Conservation (phyloP, 495 filamentous ascomycete genomes). For the Aspergillus diversus region DNA sequence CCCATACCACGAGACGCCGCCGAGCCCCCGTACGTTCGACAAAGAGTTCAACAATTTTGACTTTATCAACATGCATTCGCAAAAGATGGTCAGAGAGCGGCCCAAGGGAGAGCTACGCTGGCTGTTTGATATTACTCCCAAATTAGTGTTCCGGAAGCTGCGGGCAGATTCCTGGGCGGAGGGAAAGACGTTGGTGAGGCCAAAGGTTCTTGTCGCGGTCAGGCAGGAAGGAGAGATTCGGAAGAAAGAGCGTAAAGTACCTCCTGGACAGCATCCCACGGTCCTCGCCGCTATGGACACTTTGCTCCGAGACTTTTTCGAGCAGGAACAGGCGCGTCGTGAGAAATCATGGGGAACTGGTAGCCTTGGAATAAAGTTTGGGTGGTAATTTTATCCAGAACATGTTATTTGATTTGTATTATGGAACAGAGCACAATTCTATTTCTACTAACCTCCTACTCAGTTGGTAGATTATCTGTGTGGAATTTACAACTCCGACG, state of each 20-base stretch:
- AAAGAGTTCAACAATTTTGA: conserved; percentile 6
- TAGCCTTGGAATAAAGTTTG: too few relatives aligned
- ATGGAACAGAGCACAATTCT: not conserved
- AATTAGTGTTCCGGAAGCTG: conserved; percentile 9
- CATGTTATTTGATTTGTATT: not conserved
- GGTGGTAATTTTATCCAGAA: not conserved
- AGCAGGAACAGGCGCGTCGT: too few relatives aligned
- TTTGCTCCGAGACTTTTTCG: too few relatives aligned
- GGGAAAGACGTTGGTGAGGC: conserved; percentile 4
- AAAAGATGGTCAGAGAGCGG: conserved; percentile 5
- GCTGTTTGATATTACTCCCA: conserved; percentile 14
- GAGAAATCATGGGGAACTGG: too few relatives aligned
- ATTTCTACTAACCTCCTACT: not conserved
- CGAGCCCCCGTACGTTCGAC: not conserved
- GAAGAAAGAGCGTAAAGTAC: not conserved
- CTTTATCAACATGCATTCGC: conserved; percentile 4
- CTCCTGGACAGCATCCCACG: not conserved
- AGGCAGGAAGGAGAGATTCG: not conserved
- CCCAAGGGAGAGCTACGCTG: conserved; percentile 1
- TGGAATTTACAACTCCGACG: conserved; percentile 18
- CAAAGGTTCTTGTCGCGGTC: conserved; percentile 7
- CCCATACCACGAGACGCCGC: not conserved
- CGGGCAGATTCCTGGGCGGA: conserved; percentile 13
- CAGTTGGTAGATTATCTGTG: conserved; percentile 16
- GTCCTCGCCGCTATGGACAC: too few relatives aligned